Evolutionary conservation across 1,139 yeast genomes (phyloP).

Genomic region (Diutina pseudorugosa): DNA sequence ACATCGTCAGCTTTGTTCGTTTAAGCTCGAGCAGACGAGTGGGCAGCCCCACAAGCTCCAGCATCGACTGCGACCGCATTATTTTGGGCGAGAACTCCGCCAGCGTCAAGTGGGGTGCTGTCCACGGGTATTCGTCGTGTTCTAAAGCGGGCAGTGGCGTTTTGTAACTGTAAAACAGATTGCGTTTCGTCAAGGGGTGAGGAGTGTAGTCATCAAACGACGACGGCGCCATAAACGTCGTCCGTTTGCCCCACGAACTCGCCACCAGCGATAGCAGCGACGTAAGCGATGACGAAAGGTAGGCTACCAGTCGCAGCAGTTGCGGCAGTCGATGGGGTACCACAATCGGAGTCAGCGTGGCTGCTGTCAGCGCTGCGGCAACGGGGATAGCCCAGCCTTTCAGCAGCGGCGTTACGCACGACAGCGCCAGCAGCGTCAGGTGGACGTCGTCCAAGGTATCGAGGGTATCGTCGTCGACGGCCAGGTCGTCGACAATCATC

Average conservation of each 20-base stretch:
- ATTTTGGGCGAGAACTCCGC: conserved; percentile 9
- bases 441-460: neutral
- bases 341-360: conserved; percentile 1
- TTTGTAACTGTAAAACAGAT: neutral
- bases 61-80: conserved; percentile 29
- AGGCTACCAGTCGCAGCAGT: conserved; percentile 12
- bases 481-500: conserved; percentile 28
- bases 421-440: neutral
- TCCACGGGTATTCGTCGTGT: conserved; percentile 8
- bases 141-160: conserved; percentile 9
- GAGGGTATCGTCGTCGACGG: conserved; percentile 7
- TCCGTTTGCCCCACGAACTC: neutral
- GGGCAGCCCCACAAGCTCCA: conserved; percentile 13
- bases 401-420: neutral
- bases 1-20: conserved; percentile 18
- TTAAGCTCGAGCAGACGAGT: conserved; percentile 10
- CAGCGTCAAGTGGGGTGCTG: conserved; percentile 1
- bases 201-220: neutral
- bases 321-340: conserved; percentile 3
- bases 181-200: neutral
- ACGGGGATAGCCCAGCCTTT: conserved; percentile 4
- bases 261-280: conserved; percentile 24
- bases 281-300: conserved; percentile 29
- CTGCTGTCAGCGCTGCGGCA: conserved; percentile 2
- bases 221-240: neutral